phyloP scores from a whole-genome alignment of 2,329 filamentous ascomycete species.

The Claviceps cyperi region DNA sequence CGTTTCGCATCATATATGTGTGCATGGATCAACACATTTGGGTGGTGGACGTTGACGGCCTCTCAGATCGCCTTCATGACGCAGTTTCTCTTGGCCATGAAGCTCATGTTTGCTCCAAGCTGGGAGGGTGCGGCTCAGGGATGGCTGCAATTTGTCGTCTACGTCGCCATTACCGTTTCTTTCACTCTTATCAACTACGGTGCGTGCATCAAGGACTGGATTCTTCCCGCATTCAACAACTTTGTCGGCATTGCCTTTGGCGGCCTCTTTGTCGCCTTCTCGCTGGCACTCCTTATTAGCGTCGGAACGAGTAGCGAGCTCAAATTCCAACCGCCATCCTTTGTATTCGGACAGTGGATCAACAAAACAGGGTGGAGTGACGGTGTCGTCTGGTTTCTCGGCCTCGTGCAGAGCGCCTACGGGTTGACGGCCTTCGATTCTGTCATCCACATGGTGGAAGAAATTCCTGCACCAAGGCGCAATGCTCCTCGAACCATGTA shows the following conservation, averaged over 20 bases:
- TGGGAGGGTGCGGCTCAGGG: conserved; percentile 30
- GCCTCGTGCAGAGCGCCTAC: conserved; percentile 41
- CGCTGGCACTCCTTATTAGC: conserved; percentile 34
- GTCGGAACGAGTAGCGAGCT: conserved; percentile 31
- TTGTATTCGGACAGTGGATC: conserved; percentile 37
- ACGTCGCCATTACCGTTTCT: conserved; percentile 31
- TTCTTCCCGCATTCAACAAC: conserved; percentile 37
- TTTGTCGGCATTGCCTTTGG: conserved; percentile 39
- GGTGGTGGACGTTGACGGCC: conserved; percentile 42
- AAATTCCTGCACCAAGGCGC: conserved; percentile 35
- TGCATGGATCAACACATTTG: conserved; percentile 46
- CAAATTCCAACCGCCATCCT: conserved; percentile 31
- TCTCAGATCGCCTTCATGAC: conserved; percentile 44
- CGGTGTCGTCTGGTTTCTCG: conserved; percentile 43
- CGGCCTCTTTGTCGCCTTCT: conserved; percentile 36
- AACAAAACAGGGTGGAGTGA: conserved; percentile 35
- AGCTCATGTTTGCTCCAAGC: conserved; percentile 33
- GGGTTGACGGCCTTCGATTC: conserved; percentile 42
- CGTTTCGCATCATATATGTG: conserved; percentile 41
- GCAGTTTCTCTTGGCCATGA: conserved; percentile 41
- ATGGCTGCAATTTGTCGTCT: conserved; percentile 42
- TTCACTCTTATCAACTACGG: conserved; percentile 37
- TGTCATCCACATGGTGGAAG: conserved; percentile 44
- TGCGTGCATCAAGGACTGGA: conserved; percentile 28
- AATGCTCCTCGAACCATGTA: conserved; percentile 38